These are phyloP conservation scores for Wickerhamomyces silvicola DNA, from an alignment of 805 yeast species.

Conservation along the genomic window DNA sequence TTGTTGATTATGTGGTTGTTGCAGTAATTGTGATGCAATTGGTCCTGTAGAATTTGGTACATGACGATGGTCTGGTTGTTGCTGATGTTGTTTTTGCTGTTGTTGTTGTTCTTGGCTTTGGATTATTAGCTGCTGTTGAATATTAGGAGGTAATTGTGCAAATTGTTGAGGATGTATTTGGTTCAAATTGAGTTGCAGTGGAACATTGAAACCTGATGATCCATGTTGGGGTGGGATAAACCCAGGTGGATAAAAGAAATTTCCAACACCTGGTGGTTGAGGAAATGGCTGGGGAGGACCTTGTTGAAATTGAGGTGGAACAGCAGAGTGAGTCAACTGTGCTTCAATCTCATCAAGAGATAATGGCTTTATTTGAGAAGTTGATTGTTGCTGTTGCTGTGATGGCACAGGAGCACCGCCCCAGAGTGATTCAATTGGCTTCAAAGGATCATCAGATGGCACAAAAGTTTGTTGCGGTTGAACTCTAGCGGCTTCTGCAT, in stretches of 20 bases:
- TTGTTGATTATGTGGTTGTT: constrained; percentile 12
- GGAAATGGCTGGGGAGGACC: constrained; percentile 18
- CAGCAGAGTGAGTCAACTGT: constrained; percentile 27
- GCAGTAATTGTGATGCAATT: constrained; percentile 9
- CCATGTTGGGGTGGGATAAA: constrained; percentile 22
- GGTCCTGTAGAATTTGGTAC: constrained; percentile 18
- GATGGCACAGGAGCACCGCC: constrained; percentile 23
- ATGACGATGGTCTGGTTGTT: constrained; percentile 17
- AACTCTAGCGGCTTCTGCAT: constrained; percentile 36
- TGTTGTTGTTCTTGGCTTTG: constrained; percentile 20
- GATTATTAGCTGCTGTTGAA: constrained; percentile 24
- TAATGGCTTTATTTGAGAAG: constrained; percentile 35
- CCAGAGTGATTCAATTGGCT: constrained; percentile 74
- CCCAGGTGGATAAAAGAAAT: constrained; percentile 21
- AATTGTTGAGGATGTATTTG: constrained; percentile 21
- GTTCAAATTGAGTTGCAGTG: constrained; percentile 19
- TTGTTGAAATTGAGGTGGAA: constrained; percentile 19
- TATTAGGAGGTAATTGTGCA: constrained; percentile 23
- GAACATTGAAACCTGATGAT: constrained; percentile 10
- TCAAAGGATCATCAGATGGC: constrained; percentile 35
- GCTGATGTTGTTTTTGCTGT: constrained; percentile 10
- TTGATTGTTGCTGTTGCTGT: constrained; percentile 11
- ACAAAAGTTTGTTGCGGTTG: constrained; percentile 10
- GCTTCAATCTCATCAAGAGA: constrained; percentile 86
- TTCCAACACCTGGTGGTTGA: constrained; percentile 20